These are phyloP conservation scores for Pyrenopolyporus hunteri DNA, from an alignment of 495 filamentous ascomycete genomes.

Conservation along the genomic window DNA sequence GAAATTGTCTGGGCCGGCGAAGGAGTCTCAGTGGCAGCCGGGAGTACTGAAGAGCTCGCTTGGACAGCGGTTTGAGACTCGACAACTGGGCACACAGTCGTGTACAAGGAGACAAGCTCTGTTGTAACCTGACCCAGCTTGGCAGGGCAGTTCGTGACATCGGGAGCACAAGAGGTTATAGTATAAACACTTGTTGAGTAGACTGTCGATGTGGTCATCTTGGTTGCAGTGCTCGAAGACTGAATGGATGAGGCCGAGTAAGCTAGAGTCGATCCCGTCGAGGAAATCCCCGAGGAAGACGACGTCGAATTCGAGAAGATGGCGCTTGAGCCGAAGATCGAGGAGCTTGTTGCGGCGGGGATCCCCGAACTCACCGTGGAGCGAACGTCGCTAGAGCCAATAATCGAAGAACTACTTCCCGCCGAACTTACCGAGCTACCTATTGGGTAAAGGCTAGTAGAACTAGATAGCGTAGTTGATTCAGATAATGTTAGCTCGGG, in stretches of 20 bases:
- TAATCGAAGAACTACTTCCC: slow-evolving; percentile 2
- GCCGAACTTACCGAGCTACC: slow-evolving; percentile 3
- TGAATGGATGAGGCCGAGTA: slow-evolving; percentile 44
- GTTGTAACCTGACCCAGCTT: slow-evolving; percentile 58
- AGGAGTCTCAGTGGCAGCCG: slow-evolving; percentile 27
- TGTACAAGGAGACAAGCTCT: slow-evolving; percentile 62
- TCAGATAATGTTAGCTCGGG: slow-evolving; percentile 1
- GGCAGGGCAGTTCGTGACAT: slow-evolving; percentile 66
- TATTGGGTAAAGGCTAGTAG: background rate
- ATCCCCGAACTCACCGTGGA: background rate
- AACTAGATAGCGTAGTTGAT: slow-evolving; percentile 7
- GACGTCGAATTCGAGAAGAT: slow-evolving; percentile 22
- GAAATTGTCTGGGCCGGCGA: slow-evolving; percentile 14
- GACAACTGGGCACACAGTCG: slow-evolving; percentile 64
- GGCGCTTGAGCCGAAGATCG: slow-evolving; percentile 17
- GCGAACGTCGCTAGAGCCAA: slow-evolving; percentile 2
- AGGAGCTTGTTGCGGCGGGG: slow-evolving; percentile 2
- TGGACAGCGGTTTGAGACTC: slow-evolving; percentile 40
- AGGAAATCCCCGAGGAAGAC: background rate
- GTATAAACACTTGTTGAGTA: slow-evolving; percentile 64
- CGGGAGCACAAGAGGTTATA: slow-evolving; percentile 62
- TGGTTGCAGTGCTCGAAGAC: slow-evolving; percentile 39
- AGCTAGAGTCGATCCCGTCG: slow-evolving; percentile 2
- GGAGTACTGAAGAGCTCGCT: slow-evolving; percentile 23
- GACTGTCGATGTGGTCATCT: slow-evolving; percentile 63